Percentiles rank a stretch among this genome's conserved stretches.
Evolutionary conservation across 1,284 basidiomycete species (phyloP).

Genomic region (Ganoderma sinense): DNA sequence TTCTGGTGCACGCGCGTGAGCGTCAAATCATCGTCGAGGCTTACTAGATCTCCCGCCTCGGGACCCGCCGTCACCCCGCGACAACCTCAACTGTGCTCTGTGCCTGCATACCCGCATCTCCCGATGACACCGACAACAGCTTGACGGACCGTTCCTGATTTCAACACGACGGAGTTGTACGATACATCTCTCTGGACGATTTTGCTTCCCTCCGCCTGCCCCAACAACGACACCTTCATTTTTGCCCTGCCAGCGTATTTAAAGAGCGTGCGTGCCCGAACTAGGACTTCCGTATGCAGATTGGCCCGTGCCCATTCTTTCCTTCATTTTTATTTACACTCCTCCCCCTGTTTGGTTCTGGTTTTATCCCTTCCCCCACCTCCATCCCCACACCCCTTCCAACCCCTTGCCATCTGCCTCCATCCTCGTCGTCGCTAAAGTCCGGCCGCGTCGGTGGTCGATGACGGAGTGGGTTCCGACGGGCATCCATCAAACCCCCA

Average conservation of each 20-base stretch:
- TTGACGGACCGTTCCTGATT: constrained; percentile 24
- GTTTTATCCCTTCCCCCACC: constrained; percentile 3
- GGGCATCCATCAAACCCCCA: constrained; percentile 1
- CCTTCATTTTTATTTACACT: constrained; percentile 19
- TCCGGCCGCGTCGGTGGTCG: constrained; percentile 22
- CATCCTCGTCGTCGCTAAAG: constrained; percentile 6
- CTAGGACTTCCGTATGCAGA: constrained; percentile 37
- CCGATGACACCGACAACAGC: constrained; percentile 15
- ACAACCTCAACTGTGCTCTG: constrained; percentile 4
- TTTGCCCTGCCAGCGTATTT: constrained; percentile 37
- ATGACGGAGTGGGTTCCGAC: constrained; percentile 1
- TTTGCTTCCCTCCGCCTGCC: constrained; percentile 15
- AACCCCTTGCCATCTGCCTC: background rate
- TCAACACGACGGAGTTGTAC: constrained; percentile 31
- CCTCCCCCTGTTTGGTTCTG: constrained; percentile 5
- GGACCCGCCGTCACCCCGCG: constrained; percentile 3
- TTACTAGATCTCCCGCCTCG: constrained; percentile 50
- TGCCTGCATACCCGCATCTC: constrained; percentile 6
- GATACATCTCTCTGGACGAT: constrained; percentile 35
- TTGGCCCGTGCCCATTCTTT: constrained; percentile 30
- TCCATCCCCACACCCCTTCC: constrained; percentile 6
- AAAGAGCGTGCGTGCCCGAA: constrained; percentile 36
- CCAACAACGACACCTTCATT: constrained; percentile 34
- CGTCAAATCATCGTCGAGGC: constrained; percentile 64
- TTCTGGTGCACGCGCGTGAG: constrained; percentile 76